phyloP scores from a whole-genome alignment of 169 alveolate genomes.

The Plasmodium gallinaceum region DNA sequence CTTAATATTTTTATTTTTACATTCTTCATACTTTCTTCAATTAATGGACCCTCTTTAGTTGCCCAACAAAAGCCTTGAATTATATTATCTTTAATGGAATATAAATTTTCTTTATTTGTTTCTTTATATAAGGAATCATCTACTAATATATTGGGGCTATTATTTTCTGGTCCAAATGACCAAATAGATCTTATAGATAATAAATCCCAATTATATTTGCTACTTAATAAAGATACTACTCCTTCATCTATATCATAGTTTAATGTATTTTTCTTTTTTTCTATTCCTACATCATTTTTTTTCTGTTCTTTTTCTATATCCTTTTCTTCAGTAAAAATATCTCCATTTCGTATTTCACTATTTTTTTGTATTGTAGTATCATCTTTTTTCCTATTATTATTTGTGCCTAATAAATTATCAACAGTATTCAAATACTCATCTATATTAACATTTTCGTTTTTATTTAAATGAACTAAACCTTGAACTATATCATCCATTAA shows the following conservation, averaged over 20 bases:
- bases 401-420: conserved; percentile 12
- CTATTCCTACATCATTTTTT: conserved; percentile 34
- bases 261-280: conserved; percentile 71
- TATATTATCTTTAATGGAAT: conserved; percentile 87
- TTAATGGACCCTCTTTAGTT: conserved; percentile 99
- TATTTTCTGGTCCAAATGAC: conserved; percentile 98
- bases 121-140: conserved; percentile 97
- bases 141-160: conserved; percentile 94
- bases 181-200: conserved; percentile 96
- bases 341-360: conserved; percentile 88
- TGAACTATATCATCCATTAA: conserved; percentile 91
- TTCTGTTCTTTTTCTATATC: conserved; percentile 85
- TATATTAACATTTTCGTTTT: conserved; percentile 18
- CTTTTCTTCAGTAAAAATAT: conserved; percentile 85
- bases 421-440: conserved; percentile 39
- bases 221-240: conserved; percentile 84
- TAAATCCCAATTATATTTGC: conserved; percentile 96
- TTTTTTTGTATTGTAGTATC: conserved; percentile 4
- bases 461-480: conserved; percentile 84
- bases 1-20: conserved; percentile 93
- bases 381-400: not conserved
- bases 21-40: conserved; percentile 96
- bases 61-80: conserved; percentile 99
- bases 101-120: conserved; percentile 88
- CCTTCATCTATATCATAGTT: conserved; percentile 59